Percentiles rank a stretch among this genome's conserved stretches.
Conservation (phyloP, 225 moss, liverwort and hornwort species). For the Pleurozium schreberi region DNA sequence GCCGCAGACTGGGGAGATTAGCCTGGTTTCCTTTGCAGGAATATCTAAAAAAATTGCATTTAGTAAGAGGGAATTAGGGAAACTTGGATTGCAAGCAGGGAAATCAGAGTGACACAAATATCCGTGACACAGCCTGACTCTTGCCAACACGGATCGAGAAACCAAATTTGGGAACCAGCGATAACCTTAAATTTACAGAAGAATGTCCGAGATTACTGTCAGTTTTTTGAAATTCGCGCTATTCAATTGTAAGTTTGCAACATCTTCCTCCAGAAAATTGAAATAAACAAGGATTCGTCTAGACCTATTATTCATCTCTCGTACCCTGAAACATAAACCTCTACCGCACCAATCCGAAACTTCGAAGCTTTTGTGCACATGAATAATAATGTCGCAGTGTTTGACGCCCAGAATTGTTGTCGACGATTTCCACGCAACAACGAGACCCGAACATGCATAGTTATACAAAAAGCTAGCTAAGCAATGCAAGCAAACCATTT, state of each 20-base stretch:
- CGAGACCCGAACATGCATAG: not conserved
- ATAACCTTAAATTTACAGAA: not conserved
- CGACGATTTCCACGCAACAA: not conserved
- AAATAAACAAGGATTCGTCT: not conserved
- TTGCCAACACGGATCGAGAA: not conserved
- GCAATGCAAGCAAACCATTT: not conserved
- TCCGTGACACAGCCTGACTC: too few species aligned
- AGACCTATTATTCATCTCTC: too few species aligned
- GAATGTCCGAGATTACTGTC: too few species aligned
- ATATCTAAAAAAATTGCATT: not conserved
- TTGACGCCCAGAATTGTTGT: not conserved
- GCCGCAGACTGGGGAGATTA: not conserved
- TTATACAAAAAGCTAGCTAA: not conserved
- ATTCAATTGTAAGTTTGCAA: not conserved
- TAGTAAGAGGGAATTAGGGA: not conserved
- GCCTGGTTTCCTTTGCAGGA: not conserved
- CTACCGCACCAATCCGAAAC: not conserved
- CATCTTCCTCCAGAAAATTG: not conserved
- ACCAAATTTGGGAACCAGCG: not conserved
- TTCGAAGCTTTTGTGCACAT: not conserved
- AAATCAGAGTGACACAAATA: not conserved
- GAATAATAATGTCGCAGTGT: not conserved
- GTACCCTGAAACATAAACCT: not conserved
- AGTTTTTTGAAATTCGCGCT: not conserved
- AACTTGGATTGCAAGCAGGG: not conserved